These are phyloP conservation scores for Geotrichum restrictum DNA, from an alignment of 1,139 yeast species.

Conservation along the genomic window DNA sequence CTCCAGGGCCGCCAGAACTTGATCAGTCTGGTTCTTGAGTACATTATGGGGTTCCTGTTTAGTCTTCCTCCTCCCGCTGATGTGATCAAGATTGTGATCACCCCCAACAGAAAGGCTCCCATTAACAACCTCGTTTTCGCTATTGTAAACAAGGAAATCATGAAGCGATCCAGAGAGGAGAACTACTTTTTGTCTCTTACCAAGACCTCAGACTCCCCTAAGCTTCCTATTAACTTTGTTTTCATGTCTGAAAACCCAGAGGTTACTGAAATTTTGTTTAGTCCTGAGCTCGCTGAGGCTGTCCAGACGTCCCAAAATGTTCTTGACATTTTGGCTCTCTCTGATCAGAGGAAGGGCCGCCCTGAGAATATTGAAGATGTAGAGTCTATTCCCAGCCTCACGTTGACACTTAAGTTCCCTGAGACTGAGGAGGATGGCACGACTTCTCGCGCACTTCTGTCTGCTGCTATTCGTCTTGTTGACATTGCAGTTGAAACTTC, in stretches of 20 bases:
- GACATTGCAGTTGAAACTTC: slow-evolving; percentile 50
- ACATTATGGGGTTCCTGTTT: slow-evolving; percentile 53
- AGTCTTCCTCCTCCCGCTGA: slow-evolving; percentile 48
- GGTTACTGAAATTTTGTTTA: slow-evolving; percentile 61
- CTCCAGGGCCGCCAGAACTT: slow-evolving; percentile 79
- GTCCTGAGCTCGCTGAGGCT: slow-evolving; percentile 50
- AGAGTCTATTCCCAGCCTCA: slow-evolving; percentile 53
- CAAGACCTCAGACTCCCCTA: slow-evolving; percentile 65
- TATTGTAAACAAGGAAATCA: slow-evolving; percentile 75
- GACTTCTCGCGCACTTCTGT: slow-evolving; percentile 48
- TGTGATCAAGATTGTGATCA: slow-evolving; percentile 49
- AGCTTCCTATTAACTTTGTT: slow-evolving; percentile 69
- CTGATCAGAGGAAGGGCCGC: slow-evolving; percentile 72
- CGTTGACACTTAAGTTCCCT: slow-evolving; percentile 51
- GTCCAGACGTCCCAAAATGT: slow-evolving; percentile 50
- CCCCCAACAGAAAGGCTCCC: slow-evolving; percentile 50
- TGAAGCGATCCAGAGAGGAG: slow-evolving; percentile 71
- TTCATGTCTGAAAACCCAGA: slow-evolving; percentile 89
- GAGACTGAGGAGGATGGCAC: slow-evolving; percentile 46
- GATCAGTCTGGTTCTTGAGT: slow-evolving; percentile 59
- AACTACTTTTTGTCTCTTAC: slow-evolving; percentile 83
- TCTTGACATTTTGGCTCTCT: slow-evolving; percentile 66
- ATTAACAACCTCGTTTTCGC: slow-evolving; percentile 69
- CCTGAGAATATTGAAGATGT: slow-evolving; percentile 54
- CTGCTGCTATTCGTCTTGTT: slow-evolving; percentile 50